Evolutionary conservation across 805 yeast genomes (phyloP).

Genomic region (Diddensiella santjacobensis): DNA sequence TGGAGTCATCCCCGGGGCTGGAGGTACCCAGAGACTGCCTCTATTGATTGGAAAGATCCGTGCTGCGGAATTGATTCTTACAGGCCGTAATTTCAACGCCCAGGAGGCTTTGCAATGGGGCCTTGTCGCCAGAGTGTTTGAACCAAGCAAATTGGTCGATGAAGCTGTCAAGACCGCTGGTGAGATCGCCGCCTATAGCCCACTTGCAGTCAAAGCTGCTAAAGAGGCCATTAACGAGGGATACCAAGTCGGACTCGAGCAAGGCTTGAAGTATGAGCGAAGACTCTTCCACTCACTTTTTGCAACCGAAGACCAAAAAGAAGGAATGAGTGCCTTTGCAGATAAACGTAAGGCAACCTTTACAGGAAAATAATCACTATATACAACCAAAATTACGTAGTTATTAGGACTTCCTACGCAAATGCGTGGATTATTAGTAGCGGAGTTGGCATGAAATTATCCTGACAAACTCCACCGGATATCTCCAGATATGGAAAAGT

Average conservation of each 20-base stretch:
- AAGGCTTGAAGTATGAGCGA: constrained; percentile 43
- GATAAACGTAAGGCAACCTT: constrained; percentile 42
- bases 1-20: constrained; percentile 50
- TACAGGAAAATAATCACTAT: constrained; percentile 29
- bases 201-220: constrained; percentile 44
- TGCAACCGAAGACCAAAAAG: constrained; percentile 45
- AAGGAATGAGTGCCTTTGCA: constrained; percentile 51
- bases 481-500: constrained; percentile 11
- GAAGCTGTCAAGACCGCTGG: constrained; percentile 45
- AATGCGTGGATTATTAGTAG: too few relatives aligned
- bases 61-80: constrained; percentile 47
- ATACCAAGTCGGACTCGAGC: constrained; percentile 35
- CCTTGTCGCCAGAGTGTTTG: constrained; percentile 41
- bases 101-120: constrained; percentile 48
- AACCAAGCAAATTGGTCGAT: constrained; percentile 39
- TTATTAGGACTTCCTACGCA: too few relatives aligned
- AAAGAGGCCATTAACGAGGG: constrained; percentile 44
- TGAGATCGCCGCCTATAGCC: constrained; percentile 40
- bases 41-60: constrained; percentile 47
- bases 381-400: neutral
- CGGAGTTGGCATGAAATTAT: neutral
- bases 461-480: neutral
- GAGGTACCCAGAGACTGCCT: constrained; percentile 51
- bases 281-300: constrained; percentile 44
- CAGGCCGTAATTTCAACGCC: constrained; percentile 45